These are phyloP conservation scores for Oryza glumipatula DNA, from an alignment of 176 grass and related monocot species.

Conservation along the genomic window DNA sequence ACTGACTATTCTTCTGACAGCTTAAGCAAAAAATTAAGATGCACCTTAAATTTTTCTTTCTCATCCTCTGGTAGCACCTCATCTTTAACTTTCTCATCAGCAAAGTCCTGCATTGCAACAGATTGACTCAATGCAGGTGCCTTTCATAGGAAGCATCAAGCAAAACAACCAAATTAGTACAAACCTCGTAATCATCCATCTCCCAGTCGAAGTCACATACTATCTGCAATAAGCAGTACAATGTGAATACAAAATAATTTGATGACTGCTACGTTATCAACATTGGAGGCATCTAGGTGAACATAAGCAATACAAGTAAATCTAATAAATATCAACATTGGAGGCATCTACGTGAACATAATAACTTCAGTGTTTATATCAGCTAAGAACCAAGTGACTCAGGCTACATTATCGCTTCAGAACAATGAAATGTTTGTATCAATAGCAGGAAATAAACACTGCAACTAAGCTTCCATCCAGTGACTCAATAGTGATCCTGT, in stretches of 20 bases:
- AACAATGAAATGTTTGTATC: background rate
- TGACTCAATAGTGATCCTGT: background rate
- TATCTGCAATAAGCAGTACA: slow-evolving; percentile 61
- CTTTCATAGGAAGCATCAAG: slow-evolving; percentile 12
- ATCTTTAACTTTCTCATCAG: slow-evolving; percentile 60
- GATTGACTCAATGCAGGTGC: slow-evolving; percentile 28
- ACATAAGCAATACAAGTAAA: background rate
- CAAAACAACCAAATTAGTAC: slow-evolving; percentile 17
- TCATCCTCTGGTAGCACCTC: slow-evolving; percentile 73
- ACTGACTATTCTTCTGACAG: background rate
- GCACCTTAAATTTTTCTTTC: slow-evolving; percentile 87
- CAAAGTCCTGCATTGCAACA: slow-evolving; percentile 64
- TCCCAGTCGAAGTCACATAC: slow-evolving; percentile 88
- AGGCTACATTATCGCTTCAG: background rate
- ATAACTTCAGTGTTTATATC: background rate
- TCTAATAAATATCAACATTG: background rate
- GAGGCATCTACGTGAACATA: slow-evolving; percentile 1
- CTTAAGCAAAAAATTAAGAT: slow-evolving; percentile 11
- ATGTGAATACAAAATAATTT: slow-evolving; percentile 21
- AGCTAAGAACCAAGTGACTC: slow-evolving; percentile 13
- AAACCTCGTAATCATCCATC: slow-evolving; percentile 80
- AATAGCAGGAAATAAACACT: background rate
- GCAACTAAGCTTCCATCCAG: background rate
- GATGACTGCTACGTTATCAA: background rate
- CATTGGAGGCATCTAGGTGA: slow-evolving; percentile 3